Base-by-base conservation (phyloP, 2,329 filamentous ascomycete species). In the Gaeumannomyces tritici region DNA sequence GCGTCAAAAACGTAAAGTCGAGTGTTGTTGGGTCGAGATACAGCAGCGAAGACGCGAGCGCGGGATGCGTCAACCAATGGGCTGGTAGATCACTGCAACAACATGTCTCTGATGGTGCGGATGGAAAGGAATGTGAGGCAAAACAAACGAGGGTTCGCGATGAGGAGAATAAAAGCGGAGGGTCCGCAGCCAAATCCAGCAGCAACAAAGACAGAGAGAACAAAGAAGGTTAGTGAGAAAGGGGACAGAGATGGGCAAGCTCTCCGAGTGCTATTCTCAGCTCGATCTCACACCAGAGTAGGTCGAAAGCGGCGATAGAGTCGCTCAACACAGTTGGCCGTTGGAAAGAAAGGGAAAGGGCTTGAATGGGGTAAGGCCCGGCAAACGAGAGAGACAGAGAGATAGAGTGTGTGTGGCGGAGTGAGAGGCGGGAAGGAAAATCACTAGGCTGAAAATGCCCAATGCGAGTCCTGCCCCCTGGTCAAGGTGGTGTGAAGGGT, bases 71-170 rank as follows among this genome's bases (percentile, higher is more conserved):
- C 42, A 24, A 24, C 21, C 4, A 24, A 51, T 56, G 55, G 26
- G 55, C 24, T 28, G 55, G 13, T 11, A 15, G 29, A 56, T 60
- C 28, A 62, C 60, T 62, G 55, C 62, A 33, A 62, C 57, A 26
- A 57, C 62, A 63, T 63, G 47, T 31, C 57, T 58, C 55, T 24
- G 42, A 51, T 9, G 42, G n/a, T 7, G 42, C 6, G 11, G n/a
- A n/a, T 51, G 42, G n/a, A 24, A 51, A n/a, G 42, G 42, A 51
- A 51, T 51, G 21, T 21, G n/a, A 51, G 21, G n/a, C 6, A 42
- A 42, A 42, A 42, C 35, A 18, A 42, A 42, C 15, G 35, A 35
- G 35, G 13, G 4, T 42, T 42, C 35, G 35, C 35, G 42, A 51
- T 51, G 42, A 9, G 21, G n/a, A 24, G n/a, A 51, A n/a, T 9